These are phyloP conservation scores for Diplodia corticola DNA, from an alignment of 2,329 filamentous ascomycete genomes.

Conservation along the genomic window DNA sequence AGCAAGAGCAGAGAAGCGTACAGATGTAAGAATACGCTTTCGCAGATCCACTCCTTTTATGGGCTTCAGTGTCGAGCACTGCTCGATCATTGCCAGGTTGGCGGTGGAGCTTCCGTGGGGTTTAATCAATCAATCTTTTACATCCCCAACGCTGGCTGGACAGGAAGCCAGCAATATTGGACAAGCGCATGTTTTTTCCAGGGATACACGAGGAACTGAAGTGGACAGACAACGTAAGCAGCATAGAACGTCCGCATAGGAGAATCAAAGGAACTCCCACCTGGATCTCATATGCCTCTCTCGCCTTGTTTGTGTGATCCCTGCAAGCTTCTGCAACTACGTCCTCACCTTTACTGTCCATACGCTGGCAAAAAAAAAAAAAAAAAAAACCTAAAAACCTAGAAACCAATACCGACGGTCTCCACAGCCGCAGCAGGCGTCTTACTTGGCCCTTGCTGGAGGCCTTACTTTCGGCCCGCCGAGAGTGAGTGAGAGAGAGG, in stretches of 20 bases:
- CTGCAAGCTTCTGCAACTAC: too few species aligned
- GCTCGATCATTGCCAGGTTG: neutral
- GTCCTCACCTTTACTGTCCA: neutral
- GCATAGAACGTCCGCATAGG: neutral
- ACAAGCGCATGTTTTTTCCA: neutral
- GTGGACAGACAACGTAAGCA: neutral
- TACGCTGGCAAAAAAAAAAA: neutral
- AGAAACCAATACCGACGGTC: neutral
- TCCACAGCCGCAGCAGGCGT: neutral
- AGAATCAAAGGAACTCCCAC: neutral
- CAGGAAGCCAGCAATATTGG: neutral
- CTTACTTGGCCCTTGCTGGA: neutral
- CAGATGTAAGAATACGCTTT: neutral
- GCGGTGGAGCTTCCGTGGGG: neutral
- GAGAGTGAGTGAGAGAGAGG: too few species aligned
- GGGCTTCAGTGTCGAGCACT: neutral
- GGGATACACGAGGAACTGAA: neutral
- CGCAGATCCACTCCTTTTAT: neutral
- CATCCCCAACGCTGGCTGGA: neutral
- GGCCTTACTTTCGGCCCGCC: neutral
- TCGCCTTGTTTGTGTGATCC: neutral
- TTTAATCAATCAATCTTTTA: neutral
- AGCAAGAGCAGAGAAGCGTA: neutral
- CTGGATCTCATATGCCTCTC: neutral
- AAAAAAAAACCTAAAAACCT: neutral